Evolutionary conservation across 2,329 filamentous ascomycete genomes (phyloP), one percentile per base, ranked within the genome.

Genomic region (Ascosphaera aggregata): DNA sequence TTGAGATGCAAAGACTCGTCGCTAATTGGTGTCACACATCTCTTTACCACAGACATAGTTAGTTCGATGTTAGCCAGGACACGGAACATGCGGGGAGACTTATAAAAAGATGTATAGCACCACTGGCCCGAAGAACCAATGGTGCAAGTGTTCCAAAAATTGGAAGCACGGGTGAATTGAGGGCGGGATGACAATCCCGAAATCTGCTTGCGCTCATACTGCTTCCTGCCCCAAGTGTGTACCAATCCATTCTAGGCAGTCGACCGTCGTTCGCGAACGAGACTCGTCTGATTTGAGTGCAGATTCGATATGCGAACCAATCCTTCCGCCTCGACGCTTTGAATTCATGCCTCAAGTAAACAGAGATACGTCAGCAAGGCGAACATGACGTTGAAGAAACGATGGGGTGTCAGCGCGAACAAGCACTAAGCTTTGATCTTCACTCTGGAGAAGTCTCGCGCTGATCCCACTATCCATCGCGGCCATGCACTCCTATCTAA

Each of bases 361-460:
- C n/a, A n/a, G 22, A 27, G 22, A 27, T 27, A 27, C 22, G 11
- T 27, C 11, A 11, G 11, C 5, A 11, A 27, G 11, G 22, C 22
- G 11, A 27, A 11, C 5, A 11, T 27, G 22, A 27, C 22, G 5
- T 27, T 11, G 22, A 27, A 27, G 34, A 15, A n/a, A n/a, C n/a
- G 16, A 16, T 35, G 34, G 18, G 34, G 34, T 35, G 34, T 35
- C 34, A 35, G n/a, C n/a, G 34, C 34, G 34, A 35, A 18, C 34
- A 35, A 35, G 34, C 34, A 18, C 80, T 64, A 82, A 74, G 65
- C 81, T 84, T 82, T 91, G 81, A 91, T 76, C 64, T 79, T 79
- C 82, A 84, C 79, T 70, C 76, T 55, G 72, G 79, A 82, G 81
- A 82, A 79, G 80, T 82, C 80, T 81, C 67, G 60, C 58, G 48